These are phyloP conservation scores for Atalantia buxifolia DNA, from an alignment of 345 rosid genomes.

Conservation along the genomic window DNA sequence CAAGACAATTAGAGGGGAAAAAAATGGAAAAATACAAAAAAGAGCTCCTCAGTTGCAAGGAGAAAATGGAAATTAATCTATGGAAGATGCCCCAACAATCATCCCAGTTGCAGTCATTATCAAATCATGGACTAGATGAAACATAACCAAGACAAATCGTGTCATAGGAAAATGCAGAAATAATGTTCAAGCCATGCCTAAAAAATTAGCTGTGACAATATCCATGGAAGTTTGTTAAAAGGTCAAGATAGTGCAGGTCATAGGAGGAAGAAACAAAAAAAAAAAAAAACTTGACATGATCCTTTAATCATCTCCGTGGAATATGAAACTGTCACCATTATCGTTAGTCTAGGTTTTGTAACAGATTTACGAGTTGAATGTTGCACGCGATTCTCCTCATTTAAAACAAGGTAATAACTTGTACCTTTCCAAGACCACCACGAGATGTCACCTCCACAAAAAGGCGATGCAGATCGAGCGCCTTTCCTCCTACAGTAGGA, in stretches of 20 bases:
- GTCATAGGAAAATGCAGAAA: background rate
- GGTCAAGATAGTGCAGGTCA: background rate
- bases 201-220: background rate
- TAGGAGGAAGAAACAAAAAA: too few species aligned
- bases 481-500: conserved; percentile 82
- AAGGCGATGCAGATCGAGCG: conserved; percentile 76
- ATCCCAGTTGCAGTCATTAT: background rate
- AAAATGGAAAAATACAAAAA: background rate
- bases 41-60: background rate
- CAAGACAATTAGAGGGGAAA: conserved; percentile 7
- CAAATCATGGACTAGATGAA: background rate
- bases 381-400: background rate
- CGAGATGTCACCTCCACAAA: conserved; percentile 85
- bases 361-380: background rate
- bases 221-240: background rate
- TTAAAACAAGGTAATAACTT: background rate
- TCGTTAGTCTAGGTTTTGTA: background rate
- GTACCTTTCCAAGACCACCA: conserved; percentile 80
- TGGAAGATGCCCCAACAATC: background rate
- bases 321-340: background rate
- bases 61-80: background rate
- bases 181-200: background rate
- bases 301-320: background rate
- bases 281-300: background rate
- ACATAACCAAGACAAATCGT: background rate